A percentile compares a stretch with the other conserved stretches of the same genome.
phyloP scores from a whole-genome alignment of 768 basidiomycete genomes.

The Suillus variegatus region DNA sequence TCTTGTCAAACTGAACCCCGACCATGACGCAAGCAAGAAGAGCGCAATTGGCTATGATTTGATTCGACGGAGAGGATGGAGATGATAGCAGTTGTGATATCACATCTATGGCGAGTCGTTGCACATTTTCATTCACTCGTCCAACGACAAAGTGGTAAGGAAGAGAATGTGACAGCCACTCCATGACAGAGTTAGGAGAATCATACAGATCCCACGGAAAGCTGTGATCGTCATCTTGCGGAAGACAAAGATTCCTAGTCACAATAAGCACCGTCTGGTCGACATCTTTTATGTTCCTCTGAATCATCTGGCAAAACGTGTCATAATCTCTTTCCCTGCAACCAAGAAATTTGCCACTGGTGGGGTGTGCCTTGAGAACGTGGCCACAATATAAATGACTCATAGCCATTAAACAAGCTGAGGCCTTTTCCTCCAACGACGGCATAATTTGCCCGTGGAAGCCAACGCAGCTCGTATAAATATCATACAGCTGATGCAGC shows the following conservation, averaged over 20 bases:
- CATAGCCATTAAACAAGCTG: neutral
- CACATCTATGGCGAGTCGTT: neutral
- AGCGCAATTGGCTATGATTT: neutral
- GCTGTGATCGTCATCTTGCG: neutral
- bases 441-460: neutral
- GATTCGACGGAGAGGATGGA: neutral
- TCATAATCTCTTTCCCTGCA: neutral
- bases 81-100: neutral
- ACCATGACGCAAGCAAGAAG: neutral
- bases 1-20: neutral
- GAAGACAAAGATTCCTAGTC: neutral
- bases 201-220: rapidly evolving
- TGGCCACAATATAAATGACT: neutral
- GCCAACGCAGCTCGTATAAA: neutral
- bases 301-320: rapidly evolving
- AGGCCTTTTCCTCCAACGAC: neutral
- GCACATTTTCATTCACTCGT: neutral
- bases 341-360: neutral
- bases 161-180: neutral
- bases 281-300: rapidly evolving
- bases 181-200: neutral
- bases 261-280: neutral
- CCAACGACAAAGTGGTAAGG: neutral
- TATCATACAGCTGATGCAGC: neutral
- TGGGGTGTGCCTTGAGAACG: neutral